Evolutionary conservation across 2,329 filamentous ascomycete genomes (phyloP).

Genomic region (Talaromyces sp.): DNA sequence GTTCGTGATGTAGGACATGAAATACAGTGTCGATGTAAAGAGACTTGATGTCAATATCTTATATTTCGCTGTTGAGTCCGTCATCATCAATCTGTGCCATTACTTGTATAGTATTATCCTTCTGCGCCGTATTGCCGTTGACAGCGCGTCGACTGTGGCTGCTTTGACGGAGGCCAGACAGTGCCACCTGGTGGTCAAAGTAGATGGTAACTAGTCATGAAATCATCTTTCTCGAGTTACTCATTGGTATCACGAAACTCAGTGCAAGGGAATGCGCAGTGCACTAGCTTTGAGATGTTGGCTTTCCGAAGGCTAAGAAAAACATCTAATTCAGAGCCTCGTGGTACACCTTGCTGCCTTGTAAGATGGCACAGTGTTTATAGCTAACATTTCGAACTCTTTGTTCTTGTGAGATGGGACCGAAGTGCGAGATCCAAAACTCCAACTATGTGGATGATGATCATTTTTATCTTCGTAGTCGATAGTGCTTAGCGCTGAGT

Average conservation of each 20-base stretch:
- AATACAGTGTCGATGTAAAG: neutral
- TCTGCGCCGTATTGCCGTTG: neutral
- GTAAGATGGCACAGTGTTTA: neutral
- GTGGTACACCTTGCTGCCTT: conserved; percentile 9
- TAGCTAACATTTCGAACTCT: neutral
- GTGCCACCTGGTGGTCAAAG: neutral
- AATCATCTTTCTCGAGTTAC: neutral
- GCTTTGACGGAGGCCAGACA: neutral
- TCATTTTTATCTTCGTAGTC: neutral
- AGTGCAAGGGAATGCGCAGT: neutral
- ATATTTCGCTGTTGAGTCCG: neutral
- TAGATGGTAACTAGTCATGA: neutral
- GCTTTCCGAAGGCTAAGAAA: neutral
- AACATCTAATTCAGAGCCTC: neutral
- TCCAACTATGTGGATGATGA: neutral
- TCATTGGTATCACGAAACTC: neutral
- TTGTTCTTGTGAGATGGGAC: neutral
- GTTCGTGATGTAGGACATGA: neutral
- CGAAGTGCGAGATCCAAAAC: neutral
- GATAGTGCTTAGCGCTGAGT: neutral
- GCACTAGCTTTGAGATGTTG: neutral
- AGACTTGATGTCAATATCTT: neutral
- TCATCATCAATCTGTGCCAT: neutral
- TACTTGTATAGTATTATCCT: neutral
- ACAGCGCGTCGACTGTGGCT: neutral